Evolutionary conservation across 805 yeast species (phyloP).

Genomic region (Nakazawaea siamensis): DNA sequence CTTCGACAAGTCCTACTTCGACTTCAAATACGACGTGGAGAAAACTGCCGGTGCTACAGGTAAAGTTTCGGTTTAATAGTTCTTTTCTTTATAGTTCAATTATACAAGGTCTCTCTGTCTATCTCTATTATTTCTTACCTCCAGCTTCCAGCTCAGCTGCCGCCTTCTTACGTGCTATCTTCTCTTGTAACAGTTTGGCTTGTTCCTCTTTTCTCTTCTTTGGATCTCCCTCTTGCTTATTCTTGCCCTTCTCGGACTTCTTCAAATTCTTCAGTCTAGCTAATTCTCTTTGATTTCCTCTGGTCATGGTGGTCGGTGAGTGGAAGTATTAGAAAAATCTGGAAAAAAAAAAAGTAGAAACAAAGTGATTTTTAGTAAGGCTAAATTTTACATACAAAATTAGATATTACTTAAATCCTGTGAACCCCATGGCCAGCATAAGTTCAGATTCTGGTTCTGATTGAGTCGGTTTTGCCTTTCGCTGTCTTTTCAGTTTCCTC

Average conservation of each 20-base stretch:
- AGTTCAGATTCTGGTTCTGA: slow-evolving; percentile 13
- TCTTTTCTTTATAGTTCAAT: not conserved
- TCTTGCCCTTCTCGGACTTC: slow-evolving; percentile 60
- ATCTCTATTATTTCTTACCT: not conserved
- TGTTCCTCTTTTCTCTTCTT: slow-evolving; percentile 78
- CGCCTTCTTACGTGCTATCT: slow-evolving; percentile 31
- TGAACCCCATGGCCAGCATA: slow-evolving; percentile 48
- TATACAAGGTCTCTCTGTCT: not conserved
- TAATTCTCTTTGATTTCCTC: slow-evolving; percentile 95
- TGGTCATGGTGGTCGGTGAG: slow-evolving; percentile 49
- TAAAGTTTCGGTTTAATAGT: not conserved
- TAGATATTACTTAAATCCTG: no score
- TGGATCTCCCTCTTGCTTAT: slow-evolving; percentile 80
- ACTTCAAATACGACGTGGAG: slow-evolving; percentile 88
- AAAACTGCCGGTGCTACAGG: slow-evolving; percentile 52
- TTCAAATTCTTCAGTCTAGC: slow-evolving; percentile 85
- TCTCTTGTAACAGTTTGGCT: slow-evolving; percentile 84
- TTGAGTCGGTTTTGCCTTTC: slow-evolving; percentile 13
- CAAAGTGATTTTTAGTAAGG: not conserved
- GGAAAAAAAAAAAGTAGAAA: not conserved
- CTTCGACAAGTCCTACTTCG: slow-evolving; percentile 88
- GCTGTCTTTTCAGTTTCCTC: slow-evolving; percentile 19
- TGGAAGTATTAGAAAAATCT: not conserved
- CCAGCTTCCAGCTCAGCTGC: slow-evolving; percentile 18
- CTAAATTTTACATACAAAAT: no score